Conservation (phyloP, 139 green algal species). For the Marvania coccoides region DNA sequence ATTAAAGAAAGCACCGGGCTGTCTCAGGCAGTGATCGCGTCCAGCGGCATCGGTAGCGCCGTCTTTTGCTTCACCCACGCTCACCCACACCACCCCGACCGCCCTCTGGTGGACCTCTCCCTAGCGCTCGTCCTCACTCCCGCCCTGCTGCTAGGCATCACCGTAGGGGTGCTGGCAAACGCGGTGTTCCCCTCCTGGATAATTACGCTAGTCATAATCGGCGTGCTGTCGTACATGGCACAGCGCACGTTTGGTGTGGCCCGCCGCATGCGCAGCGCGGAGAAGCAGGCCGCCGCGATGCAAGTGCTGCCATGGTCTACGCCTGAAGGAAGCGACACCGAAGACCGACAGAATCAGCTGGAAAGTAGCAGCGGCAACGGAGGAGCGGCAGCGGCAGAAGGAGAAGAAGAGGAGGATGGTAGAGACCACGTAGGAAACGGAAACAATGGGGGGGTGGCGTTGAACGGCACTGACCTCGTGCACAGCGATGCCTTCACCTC, state of each 20-base stretch:
- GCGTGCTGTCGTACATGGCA: slow-evolving; percentile 10
- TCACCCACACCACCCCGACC: not conserved
- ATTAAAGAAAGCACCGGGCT: not conserved
- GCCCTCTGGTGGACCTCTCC: slow-evolving; percentile 29
- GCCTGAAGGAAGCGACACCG: too few relatives aligned
- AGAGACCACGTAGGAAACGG: too few relatives aligned
- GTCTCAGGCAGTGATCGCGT: not conserved
- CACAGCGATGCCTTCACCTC: too few relatives aligned
- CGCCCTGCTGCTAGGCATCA: slow-evolving; percentile 27
- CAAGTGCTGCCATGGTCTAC: not conserved
- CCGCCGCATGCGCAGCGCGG: not conserved
- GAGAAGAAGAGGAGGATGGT: not conserved
- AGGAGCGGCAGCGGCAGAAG: too few relatives aligned
- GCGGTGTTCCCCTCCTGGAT: slow-evolving; percentile 32
- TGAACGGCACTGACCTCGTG: too few relatives aligned
- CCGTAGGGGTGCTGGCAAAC: slow-evolving; percentile 31
- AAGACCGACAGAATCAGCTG: too few relatives aligned
- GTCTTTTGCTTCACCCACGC: not conserved
- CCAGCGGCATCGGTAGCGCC: not conserved
- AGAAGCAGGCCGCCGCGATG: not conserved
- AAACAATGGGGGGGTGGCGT: too few relatives aligned
- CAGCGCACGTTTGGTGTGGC: not conserved
- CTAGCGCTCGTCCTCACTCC: slow-evolving; percentile 35
- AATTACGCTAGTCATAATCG: slow-evolving; percentile 23
- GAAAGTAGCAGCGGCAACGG: too few relatives aligned